A percentile compares a stretch with the other conserved stretches of the same genome.
Conservation (phyloP, 2,329 filamentous ascomycete genomes). For the Laburnicola sp. region DNA sequence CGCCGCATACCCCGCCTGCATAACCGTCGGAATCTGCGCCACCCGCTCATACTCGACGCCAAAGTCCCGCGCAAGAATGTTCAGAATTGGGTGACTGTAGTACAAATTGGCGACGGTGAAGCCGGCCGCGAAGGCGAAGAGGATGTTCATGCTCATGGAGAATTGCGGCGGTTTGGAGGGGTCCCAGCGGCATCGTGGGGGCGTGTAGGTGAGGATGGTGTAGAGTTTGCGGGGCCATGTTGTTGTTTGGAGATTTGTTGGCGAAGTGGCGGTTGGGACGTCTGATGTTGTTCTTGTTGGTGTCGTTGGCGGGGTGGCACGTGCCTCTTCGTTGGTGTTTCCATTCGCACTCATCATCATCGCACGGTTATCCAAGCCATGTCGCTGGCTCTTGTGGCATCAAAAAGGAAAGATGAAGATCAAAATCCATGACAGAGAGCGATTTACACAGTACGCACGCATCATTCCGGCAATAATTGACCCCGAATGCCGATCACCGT, state of each 20-base stretch:
- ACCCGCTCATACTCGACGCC: constrained; percentile 69
- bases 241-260: neutral
- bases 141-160: constrained; percentile 67
- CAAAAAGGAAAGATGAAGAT: neutral
- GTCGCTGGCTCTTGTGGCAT: neutral
- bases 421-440: constrained; percentile 3
- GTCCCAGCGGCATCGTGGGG: constrained; percentile 69
- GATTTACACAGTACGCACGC: neutral
- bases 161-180: constrained; percentile 68
- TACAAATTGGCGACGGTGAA: constrained; percentile 82
- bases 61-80: constrained; percentile 73
- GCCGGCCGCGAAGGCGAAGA: constrained; percentile 70
- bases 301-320: neutral
- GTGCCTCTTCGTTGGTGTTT: neutral
- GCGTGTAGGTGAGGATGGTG: constrained; percentile 59
- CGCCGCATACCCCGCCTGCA: constrained; percentile 77
- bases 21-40: constrained; percentile 71
- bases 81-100: constrained; percentile 80
- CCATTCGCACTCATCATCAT: neutral
- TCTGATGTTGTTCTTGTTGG: neutral
- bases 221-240: constrained; percentile 24
- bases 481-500: neutral
- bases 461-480: neutral
- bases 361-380: neutral
- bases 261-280: neutral